A percentile compares a stretch with the other conserved stretches of the same genome.
Evolutionary conservation across 2,329 filamentous ascomycete genomes (phyloP).

Genomic region (Meredithiella fracta): DNA sequence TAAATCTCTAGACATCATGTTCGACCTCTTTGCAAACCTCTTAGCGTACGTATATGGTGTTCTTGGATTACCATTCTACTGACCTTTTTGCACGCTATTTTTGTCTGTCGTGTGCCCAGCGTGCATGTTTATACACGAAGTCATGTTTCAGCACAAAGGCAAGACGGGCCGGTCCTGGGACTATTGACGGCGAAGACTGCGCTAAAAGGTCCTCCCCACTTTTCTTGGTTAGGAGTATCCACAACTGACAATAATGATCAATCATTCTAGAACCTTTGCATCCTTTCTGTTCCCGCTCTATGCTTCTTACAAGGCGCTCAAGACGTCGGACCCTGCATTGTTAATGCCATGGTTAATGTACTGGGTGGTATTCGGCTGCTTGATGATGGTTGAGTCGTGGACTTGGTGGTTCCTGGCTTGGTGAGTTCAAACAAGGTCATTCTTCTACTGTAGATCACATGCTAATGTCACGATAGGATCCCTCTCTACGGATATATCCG

Average conservation of each 20-base stretch:
- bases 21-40: conserved; percentile 60
- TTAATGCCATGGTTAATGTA: conserved; percentile 98
- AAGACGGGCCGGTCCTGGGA: background rate
- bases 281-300: conserved; percentile 92
- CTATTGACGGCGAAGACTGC: background rate
- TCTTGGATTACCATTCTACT: too few relatives aligned
- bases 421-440: conserved; percentile 23
- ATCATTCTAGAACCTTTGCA: conserved; percentile 51
- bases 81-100: conserved; percentile 15
- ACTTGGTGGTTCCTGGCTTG: conserved; percentile 73
- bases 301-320: conserved; percentile 94
- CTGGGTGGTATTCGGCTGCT: conserved; percentile 81
- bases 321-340: conserved; percentile 74
- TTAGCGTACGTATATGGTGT: conserved; percentile 59
- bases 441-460: background rate
- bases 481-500: conserved; percentile 91
- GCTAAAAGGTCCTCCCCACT: background rate
- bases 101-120: conserved; percentile 13
- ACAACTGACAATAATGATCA: background rate
- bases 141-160: background rate
- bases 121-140: conserved; percentile 16
- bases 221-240: background rate
- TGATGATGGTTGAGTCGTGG: conserved; percentile 72
- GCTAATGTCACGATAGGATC: conserved; percentile 36
- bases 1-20: conserved; percentile 34